Evolutionary conservation across 805 yeast species (phyloP).

Genomic region (Yarrowia hollandica): DNA sequence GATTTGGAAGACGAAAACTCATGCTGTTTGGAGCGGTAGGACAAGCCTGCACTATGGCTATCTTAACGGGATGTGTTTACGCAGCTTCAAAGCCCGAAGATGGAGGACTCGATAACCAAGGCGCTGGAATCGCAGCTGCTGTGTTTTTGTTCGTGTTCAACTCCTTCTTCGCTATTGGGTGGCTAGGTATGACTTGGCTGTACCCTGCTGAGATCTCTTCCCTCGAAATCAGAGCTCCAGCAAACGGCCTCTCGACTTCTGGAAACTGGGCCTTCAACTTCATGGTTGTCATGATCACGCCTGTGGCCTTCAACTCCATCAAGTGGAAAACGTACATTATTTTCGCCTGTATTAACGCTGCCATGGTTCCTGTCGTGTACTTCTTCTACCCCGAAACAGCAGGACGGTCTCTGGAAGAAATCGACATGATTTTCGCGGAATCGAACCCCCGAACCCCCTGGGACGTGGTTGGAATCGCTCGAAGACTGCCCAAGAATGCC

Average conservation of each 20-base stretch:
- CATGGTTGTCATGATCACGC: conserved; percentile 21
- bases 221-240: conserved; percentile 11
- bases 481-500: conserved; percentile 36
- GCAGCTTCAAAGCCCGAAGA: conserved; percentile 12
- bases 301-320: conserved; percentile 25
- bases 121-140: conserved; percentile 3
- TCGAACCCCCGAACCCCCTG: conserved; percentile 46
- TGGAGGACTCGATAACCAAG: conserved; percentile 11
- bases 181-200: conserved; percentile 16
- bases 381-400: conserved; percentile 23
- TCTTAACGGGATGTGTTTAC: conserved; percentile 30
- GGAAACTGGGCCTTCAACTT: conserved; percentile 23
- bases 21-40: conserved; percentile 70
- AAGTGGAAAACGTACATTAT: conserved; percentile 10
- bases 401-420: conserved; percentile 12
- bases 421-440: conserved; percentile 19
- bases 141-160: conserved; percentile 19
- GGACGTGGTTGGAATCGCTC: conserved; percentile 46
- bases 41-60: conserved; percentile 45
- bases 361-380: conserved; percentile 18
- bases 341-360: conserved; percentile 27
- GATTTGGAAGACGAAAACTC: conserved; percentile 70
- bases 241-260: conserved; percentile 7
- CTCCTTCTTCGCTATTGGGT: conserved; percentile 23
- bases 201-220: conserved; percentile 23